Evolutionary conservation across 371 early-diverging fungal genomes (phyloP), one percentile per base, ranked within the genome.

Genomic region (Gilbertella persicaria): DNA sequence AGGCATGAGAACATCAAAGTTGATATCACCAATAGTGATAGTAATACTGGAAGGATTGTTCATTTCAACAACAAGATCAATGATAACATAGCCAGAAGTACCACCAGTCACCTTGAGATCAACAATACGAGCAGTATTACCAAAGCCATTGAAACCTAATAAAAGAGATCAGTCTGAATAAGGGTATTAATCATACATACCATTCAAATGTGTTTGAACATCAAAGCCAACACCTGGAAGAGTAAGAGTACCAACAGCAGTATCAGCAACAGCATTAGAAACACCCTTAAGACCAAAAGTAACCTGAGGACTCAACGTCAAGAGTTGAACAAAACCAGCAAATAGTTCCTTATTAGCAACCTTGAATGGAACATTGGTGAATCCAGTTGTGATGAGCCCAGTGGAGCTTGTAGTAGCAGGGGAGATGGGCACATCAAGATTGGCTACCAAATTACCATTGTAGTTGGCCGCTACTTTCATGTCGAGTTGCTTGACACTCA

Each of bases 21-120:
- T 58, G 39, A 80, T 68, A 49, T 79, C 63, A 26, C 81, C 82
- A 33, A 82, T 53, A 38, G 62, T 71, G 46, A 82, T 79, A 2
- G 82, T 78, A 48, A 80, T 66, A 17, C 68, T 69, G 12, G 82
- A 82, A 4, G 85, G 85, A 26, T 78, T 82, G 50, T 56, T 65
- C 19, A 82, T 50, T 16, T 56, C 52, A 20, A 73, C 69, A 36
- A 56, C 64, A 44, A 73, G 68, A 25, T 66, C 37, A 44, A 82
- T 66, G 46, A 57, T 40, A 24, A 78, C 41, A 23, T 80, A 66
- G 0, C 56, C 45, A 5, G 58, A 24, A 21, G 74, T 73, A 21
- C 69, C 81, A 23, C 82, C 80, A 21, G 58, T 50, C 20, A 83
- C 67, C 7, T 55, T 56, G 23, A 78, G 58, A 28, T 60, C 57